Evolutionary conservation across 2,329 filamentous ascomycete species (phyloP).

Genomic region (Triangularia verruculosa): DNA sequence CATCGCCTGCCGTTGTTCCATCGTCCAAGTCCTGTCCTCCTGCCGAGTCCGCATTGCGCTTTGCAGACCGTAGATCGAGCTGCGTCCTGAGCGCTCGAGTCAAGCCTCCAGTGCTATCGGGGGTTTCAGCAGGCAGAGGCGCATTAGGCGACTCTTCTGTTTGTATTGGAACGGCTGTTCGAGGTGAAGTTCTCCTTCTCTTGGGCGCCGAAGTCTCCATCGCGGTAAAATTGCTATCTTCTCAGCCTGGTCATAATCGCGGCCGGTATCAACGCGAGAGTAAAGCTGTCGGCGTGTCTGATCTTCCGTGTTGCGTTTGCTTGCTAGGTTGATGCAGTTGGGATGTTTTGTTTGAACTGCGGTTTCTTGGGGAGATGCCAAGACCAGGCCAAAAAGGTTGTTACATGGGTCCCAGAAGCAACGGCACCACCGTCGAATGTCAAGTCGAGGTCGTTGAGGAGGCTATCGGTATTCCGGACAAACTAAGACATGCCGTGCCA

Average conservation of each 20-base stretch:
- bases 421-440: not conserved
- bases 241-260: conserved; percentile 20
- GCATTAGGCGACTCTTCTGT: conserved; percentile 19
- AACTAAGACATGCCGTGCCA: not conserved
- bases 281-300: conserved; percentile 20
- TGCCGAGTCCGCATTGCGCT: conserved; percentile 5
- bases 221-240: conserved; percentile 15
- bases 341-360: conserved; percentile 18
- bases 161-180: conserved; percentile 41
- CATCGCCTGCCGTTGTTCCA: conserved; percentile 1
- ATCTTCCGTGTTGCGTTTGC: conserved; percentile 1
- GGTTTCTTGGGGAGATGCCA: conserved; percentile 6
- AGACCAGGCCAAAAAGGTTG: not conserved
- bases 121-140: conserved; percentile 18
- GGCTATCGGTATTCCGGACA: not conserved
- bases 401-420: not conserved
- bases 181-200: conserved; percentile 60
- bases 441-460: not conserved
- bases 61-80: conserved; percentile 30
- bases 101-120: conserved; percentile 21
- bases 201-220: conserved; percentile 62
- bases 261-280: conserved; percentile 6
- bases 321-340: conserved; percentile 1
- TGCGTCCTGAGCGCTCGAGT: conserved; percentile 30
- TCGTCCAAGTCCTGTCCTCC: conserved; percentile 3